phyloP scores from a whole-genome alignment of 352 stramenopile species.

The Phytopythium delawarense region DNA sequence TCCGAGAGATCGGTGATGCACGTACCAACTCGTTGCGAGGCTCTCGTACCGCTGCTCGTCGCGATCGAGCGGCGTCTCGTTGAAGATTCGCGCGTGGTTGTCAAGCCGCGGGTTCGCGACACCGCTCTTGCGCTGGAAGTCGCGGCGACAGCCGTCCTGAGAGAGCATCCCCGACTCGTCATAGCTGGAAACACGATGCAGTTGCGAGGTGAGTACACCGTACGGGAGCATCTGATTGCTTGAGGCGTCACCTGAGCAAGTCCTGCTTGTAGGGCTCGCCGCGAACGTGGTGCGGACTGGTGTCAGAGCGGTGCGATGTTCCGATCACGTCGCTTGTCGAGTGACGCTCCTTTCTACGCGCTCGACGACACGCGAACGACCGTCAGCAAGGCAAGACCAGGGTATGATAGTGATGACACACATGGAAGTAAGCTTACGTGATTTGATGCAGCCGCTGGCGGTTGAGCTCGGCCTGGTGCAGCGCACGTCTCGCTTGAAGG shows the following conservation, averaged over 20 bases:
- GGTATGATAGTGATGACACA: background rate
- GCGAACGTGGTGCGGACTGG: constrained; percentile 14
- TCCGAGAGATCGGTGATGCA: background rate
- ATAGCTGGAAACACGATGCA: constrained; percentile 20
- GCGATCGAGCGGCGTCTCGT: constrained; percentile 52
- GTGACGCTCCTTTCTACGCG: constrained; percentile 35
- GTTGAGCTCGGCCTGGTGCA: constrained; percentile 57
- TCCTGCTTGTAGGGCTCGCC: constrained; percentile 43
- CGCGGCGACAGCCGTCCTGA: constrained; percentile 26
- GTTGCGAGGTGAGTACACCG: background rate
- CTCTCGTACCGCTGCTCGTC: constrained; percentile 39
- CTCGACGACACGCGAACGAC: background rate
- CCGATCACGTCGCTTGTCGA: constrained; percentile 54
- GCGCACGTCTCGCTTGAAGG: constrained; percentile 38
- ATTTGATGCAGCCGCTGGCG: constrained; percentile 65
- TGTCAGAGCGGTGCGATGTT: constrained; percentile 5
- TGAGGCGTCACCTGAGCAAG: constrained; percentile 30
- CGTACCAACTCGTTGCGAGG: background rate
- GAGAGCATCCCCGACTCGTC: constrained; percentile 14
- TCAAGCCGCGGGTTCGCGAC: constrained; percentile 37
- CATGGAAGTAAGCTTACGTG: constrained; percentile 28
- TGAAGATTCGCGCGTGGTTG: constrained; percentile 66
- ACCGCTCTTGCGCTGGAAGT: constrained; percentile 56
- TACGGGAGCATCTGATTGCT: background rate
- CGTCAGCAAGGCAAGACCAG: constrained; percentile 4